Evolutionary conservation across 2,329 filamentous ascomycete species (phyloP).

Genomic region (Emmonsiellopsis sp.): DNA sequence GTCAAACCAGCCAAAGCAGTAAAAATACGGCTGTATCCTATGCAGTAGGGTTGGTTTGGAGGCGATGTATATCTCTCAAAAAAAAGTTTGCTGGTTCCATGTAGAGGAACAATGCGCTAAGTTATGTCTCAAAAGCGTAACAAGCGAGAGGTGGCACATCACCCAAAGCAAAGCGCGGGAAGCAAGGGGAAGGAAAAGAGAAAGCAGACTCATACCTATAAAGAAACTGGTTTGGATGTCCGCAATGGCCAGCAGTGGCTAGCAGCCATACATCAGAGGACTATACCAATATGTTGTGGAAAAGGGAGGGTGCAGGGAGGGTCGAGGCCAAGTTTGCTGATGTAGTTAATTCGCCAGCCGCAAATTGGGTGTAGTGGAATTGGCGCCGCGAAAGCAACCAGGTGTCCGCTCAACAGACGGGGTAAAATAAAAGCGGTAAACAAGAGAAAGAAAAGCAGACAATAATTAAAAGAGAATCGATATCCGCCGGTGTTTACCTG

Average conservation of each 20-base stretch:
- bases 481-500: background rate
- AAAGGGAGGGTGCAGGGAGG: background rate
- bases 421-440: conserved; percentile 1
- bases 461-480: background rate
- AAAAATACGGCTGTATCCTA: too few species aligned
- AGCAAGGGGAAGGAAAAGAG: background rate
- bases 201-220: background rate
- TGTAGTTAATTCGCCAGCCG: background rate
- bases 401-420: conserved; percentile 1
- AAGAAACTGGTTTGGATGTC: background rate
- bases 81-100: too few species aligned
- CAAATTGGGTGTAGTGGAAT: background rate
- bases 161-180: background rate
- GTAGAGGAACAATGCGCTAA: too few species aligned
- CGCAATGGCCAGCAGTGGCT: background rate
- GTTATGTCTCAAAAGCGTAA: too few species aligned
- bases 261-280: conserved; percentile 1
- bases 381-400: background rate
- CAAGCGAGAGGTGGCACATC: background rate
- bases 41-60: too few species aligned
- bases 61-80: too few species aligned
- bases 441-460: background rate
- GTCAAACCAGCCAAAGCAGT: too few species aligned
- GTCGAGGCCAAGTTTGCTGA: background rate
- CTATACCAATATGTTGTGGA: background rate